Evolutionary conservation across 2,329 filamentous ascomycete genomes (phyloP).

Genomic region (Aspergillus tanneri): DNA sequence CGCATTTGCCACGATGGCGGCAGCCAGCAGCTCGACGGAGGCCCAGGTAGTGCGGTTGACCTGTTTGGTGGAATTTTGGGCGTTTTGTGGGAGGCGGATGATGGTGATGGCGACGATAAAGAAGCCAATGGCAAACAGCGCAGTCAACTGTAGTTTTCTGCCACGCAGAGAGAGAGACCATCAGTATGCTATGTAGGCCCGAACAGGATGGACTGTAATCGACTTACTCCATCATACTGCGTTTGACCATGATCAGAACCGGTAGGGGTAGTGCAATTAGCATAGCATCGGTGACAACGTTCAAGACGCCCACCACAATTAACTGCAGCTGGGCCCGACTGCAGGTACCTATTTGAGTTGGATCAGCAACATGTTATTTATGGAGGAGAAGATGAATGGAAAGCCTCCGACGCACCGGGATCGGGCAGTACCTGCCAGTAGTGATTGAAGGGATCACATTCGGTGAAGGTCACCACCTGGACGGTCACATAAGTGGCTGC

Average conservation of each 20-base stretch:
- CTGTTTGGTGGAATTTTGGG: no score
- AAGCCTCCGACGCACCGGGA: neutral
- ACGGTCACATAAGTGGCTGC: constrained; percentile 3
- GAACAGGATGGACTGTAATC: neutral
- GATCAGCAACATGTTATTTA: neutral
- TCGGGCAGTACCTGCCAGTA: constrained; percentile 7
- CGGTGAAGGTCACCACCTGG: constrained; percentile 6
- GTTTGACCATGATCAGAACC: constrained; percentile 3
- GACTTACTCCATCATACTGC: neutral
- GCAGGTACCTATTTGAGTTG: neutral
- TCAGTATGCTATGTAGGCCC: no score
- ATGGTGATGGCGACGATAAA: constrained; percentile 4
- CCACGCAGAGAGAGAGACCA: no score
- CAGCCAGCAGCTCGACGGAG: constrained; percentile 1
- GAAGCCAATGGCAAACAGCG: constrained; percentile 4
- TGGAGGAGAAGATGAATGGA: neutral
- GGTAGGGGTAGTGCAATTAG: constrained; percentile 3
- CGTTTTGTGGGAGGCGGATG: constrained; percentile 1
- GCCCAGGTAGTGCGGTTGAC: constrained; percentile 7
- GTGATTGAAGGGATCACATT: constrained; percentile 7
- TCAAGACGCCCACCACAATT: constrained; percentile 2
- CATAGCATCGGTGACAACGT: constrained; percentile 5
- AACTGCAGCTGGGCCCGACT: constrained; percentile 2
- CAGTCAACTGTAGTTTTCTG: constrained; percentile 6
- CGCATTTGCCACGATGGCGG: constrained; percentile 2